Evolutionary conservation across 2,329 filamentous ascomycete species (phyloP), one percentile per base, ranked within the genome.

Genomic region (Lecanosticta acicola): DNA sequence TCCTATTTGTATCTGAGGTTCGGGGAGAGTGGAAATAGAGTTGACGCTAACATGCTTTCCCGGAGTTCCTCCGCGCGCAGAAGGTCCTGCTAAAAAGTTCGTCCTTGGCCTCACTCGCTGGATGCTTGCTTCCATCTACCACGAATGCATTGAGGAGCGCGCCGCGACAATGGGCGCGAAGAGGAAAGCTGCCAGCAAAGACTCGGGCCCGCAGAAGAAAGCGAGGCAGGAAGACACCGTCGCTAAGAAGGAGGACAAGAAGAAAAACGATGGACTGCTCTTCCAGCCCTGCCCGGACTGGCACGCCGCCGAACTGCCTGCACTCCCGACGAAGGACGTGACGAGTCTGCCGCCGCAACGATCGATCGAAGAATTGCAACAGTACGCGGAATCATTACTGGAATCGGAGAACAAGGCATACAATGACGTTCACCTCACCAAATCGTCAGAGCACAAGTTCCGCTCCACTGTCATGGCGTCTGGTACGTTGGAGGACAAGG

Each of bases 391-490:
- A 50, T 74, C 77, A 8, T 74, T 97, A 4, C 72, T 97, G 16
- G 83, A 94, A 43, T 75, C 80, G 19, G 93, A 98, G 63, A 85
- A 85, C 50, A 75, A 79, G 33, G 74, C 79, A 38, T 98, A 96
- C 69, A 76, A 77, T 45, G 79, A 81, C 19, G 83, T 77, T 33
- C 75, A 87, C 56, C 72, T 85, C 45, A 81, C 86, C 4, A 81
- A 87, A 41, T 88, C 87, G 19, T 93, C 91, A 2, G 91, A 90
- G 33, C 86, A 94, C 68, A 94, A 90, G 66, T 98, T 98, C 73
- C 83, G 97, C 75, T 87, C 90, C 1, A 94, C 89, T 14, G 96
- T 98, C 65, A 96, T 97, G 87, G 75, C 88, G 8, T 94, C 90
- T 1, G 93, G 93, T 74, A 98, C 94, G 8, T 79, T 97, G 58